A percentile compares a stretch with the other conserved stretches of the same genome.
These are phyloP conservation scores for Trebouxia sp. DNA, from an alignment of 139 green algal genomes.

Conservation along the genomic window DNA sequence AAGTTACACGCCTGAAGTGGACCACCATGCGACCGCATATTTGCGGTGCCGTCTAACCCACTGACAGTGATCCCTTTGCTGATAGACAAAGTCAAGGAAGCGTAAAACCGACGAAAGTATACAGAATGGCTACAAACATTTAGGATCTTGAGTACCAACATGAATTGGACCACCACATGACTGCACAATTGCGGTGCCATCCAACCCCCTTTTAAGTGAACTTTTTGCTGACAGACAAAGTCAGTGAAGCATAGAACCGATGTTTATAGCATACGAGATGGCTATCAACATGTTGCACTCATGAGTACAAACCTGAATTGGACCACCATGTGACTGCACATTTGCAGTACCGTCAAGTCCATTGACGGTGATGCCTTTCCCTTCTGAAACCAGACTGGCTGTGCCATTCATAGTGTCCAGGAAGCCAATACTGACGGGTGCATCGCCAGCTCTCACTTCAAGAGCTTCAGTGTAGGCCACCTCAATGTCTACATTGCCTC, in stretches of 20 bases:
- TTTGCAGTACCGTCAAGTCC: neutral
- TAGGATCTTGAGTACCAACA: too few species aligned
- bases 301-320: neutral
- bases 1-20: neutral
- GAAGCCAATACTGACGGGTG: neutral
- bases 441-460: neutral
- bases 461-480: constrained; percentile 3
- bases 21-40: neutral
- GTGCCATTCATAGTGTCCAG: constrained; percentile 13
- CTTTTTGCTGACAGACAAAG: too few species aligned
- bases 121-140: too few species aligned
- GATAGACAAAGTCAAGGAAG: too few species aligned
- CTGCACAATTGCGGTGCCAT: too few species aligned
- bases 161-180: too few species aligned
- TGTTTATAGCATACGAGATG: too few species aligned
- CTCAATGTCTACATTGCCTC: neutral
- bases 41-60: too few species aligned
- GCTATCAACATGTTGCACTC: neutral
- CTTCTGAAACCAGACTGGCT: neutral
- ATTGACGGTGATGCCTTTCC: neutral
- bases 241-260: too few species aligned
- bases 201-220: too few species aligned
- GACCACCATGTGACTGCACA: neutral
- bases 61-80: too few species aligned
- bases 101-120: too few species aligned